Conservation (phyloP, 2,329 filamentous ascomycete genomes). For the Neocatenulostroma microsporum region DNA sequence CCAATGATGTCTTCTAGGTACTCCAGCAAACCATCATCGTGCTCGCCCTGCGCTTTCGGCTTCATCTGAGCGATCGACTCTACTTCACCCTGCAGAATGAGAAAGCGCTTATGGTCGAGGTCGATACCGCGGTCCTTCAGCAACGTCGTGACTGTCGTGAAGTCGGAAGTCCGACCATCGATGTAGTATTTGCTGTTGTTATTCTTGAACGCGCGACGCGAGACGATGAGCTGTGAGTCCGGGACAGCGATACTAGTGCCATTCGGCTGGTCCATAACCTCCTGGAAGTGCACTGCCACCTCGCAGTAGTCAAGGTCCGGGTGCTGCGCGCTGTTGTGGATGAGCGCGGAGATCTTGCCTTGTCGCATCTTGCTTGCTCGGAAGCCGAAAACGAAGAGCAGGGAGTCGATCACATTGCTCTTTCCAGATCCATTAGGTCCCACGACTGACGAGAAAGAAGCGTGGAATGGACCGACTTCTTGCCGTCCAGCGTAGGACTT, state of each 20-base stretch:
- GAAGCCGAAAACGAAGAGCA: slow-evolving; percentile 98
- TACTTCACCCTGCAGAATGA: slow-evolving; percentile 95
- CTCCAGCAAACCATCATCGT: slow-evolving; percentile 91
- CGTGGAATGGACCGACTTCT: slow-evolving; percentile 91
- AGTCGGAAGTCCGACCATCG: slow-evolving; percentile 80
- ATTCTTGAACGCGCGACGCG: slow-evolving; percentile 90
- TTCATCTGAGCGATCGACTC: slow-evolving; percentile 99
- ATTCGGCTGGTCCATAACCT: slow-evolving; percentile 79
- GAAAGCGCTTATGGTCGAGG: slow-evolving; percentile 93
- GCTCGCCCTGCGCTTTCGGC: slow-evolving; percentile 85
- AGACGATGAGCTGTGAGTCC: slow-evolving; percentile 78
- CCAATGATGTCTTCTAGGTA: slow-evolving; percentile 98
- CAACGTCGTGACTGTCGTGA: slow-evolving; percentile 81
- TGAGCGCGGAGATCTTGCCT: slow-evolving; percentile 93
- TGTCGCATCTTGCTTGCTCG: slow-evolving; percentile 98
- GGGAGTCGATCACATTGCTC: slow-evolving; percentile 96
- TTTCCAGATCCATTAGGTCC: slow-evolving; percentile 97
- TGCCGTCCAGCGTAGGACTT: slow-evolving; percentile 97
- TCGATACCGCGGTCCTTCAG: slow-evolving; percentile 85
- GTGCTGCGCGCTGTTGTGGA: slow-evolving; percentile 87
- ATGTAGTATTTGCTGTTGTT: slow-evolving; percentile 99
- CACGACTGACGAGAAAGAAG: slow-evolving; percentile 95
- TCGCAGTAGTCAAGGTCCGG: slow-evolving; percentile 86
- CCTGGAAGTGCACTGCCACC: slow-evolving; percentile 92
- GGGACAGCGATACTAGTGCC: slow-evolving; percentile 71